Evolutionary conservation across 345 rosid species (phyloP), one percentile per base, ranked within the genome.

Genomic region (Acer yangbiense): DNA sequence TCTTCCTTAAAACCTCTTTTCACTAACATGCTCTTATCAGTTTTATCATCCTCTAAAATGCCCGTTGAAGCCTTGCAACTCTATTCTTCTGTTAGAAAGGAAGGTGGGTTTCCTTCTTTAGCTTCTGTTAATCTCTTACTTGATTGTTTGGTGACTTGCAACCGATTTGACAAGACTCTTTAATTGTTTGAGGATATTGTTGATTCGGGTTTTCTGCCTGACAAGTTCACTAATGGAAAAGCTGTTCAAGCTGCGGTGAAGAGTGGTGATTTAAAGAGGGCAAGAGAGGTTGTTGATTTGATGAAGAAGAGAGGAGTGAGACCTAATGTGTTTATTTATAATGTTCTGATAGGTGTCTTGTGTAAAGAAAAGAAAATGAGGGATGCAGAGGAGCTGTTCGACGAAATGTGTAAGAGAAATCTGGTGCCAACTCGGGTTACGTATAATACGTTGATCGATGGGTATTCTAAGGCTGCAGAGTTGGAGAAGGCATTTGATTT

Each of bases 241-340:
- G 98, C 91, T 1, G 83, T 95, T 32, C 90, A 89, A 79, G 90
- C 98, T 2, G 93, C 98, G 0, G 97, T 86, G 21, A 90, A 87
- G 63, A 29, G 86, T 71, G 89, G 92, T 55, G 92, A 92, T 63
- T 39, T 90, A 82, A 82, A 79, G 41, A 88, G 78, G 76, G 97
- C 88, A 52, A 62, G 72, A 55, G 87, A 87, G 81, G 68, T 93
- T 75, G 50, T 95, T 66, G 84, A 87, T 60, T 69, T 69, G 20
- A 92, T 93, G 97, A 89, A 84, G 76, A 83, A 68, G 76, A 83
- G 83, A 65, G 77, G 88, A 58, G 71, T 90, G 29, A 78, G 78
- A 12, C 86, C 91, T 6, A 80, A 73, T 69, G 89, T 87, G 80
- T 90, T 93, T 78, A 52, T 89, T 13, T 93, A 90, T 57, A 95